phyloP scores from a whole-genome alignment of 2,329 filamentous ascomycete species.

The Trichoderma cornu-damae region DNA sequence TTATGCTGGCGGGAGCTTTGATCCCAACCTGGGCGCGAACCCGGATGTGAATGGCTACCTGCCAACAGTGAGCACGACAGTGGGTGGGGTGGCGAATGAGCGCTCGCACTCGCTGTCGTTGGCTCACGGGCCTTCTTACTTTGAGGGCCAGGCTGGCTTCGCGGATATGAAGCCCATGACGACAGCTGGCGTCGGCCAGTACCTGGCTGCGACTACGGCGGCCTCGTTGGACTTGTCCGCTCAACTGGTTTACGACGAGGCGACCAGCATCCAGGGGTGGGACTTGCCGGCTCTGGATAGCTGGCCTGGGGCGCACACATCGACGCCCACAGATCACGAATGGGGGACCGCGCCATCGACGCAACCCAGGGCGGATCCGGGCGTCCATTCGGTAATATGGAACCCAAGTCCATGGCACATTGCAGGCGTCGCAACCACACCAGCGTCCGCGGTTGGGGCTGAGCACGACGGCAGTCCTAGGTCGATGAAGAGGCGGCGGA shows the following conservation, averaged over 20 bases:
- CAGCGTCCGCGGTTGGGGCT: conserved; percentile 23
- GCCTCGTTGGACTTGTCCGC: conserved; percentile 31
- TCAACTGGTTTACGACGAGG: conserved; percentile 35
- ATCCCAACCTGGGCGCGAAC: conserved; percentile 32
- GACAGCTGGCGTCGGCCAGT: conserved; percentile 27
- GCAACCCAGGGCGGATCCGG: conserved; percentile 30
- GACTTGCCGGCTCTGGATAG: conserved; percentile 35
- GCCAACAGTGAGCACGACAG: conserved; percentile 22
- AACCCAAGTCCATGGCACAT: conserved; percentile 34
- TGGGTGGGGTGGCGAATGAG: conserved; percentile 27
- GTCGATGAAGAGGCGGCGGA: conserved; percentile 36
- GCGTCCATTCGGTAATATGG: conserved; percentile 34
- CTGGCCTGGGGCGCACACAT: conserved; percentile 29
- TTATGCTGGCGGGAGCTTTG: conserved; percentile 44
- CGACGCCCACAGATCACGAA: conserved; percentile 29
- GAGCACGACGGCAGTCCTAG: conserved; percentile 35
- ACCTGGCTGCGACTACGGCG: conserved; percentile 28
- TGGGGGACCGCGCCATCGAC: conserved; percentile 28
- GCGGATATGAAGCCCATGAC: conserved; percentile 34
- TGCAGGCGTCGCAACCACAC: conserved; percentile 22
- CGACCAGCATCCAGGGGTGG: conserved; percentile 33
- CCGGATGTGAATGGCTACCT: conserved; percentile 30
- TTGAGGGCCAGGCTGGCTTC: conserved; percentile 31
- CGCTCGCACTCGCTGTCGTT: conserved; percentile 24
- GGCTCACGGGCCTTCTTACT: conserved; percentile 30